Base-by-base conservation (phyloP, 2,329 filamentous ascomycete genomes). In the Aureobasidium uvarum region DNA sequence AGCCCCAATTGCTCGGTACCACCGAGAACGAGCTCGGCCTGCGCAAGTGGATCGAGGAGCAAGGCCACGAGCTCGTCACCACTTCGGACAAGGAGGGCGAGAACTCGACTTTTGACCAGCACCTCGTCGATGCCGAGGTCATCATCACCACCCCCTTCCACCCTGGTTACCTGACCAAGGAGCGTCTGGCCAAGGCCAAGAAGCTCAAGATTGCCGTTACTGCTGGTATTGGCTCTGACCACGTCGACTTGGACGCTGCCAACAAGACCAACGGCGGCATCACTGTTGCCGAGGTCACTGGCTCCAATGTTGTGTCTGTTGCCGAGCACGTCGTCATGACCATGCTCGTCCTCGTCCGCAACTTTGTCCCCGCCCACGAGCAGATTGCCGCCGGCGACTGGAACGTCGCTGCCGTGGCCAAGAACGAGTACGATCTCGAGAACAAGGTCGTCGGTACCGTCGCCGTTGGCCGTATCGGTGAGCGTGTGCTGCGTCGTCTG, bases 101-200 rank as follows among this genome's bases (percentile, higher is more conserved):
- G 82, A 86, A 89, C 85, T 98, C 94, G 68, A 90, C 85, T 71
- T 98, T 99, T 72, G 95, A 98, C 81, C 86, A 93, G 83, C 92
- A 99, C 82, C 86, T 99, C 64, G 92, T 95, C 68, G 95, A 98
- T 77, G 92, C 95, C 68, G 95, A 99, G 81, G 85, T 99, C 80
- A 98, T 99, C 85, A 98, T 99, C 81, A 99, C 95, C 72, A 99
- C 95, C 66, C 95, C 95, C 77, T 98, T 98, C 89, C 94, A 98
- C 84, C 94, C 94, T 64, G 95, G 94, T 70, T 99, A 99, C 85
- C 89, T 99, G 67, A 98, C 91, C 58, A 92, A 91, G 64, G 94
- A 98, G 84, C 93, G 95, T 76, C 88, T 99, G 65, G 92, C 92
- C 74, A 96, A 95, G 84, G 95, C 95, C 72, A 98, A 98, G 90